These are phyloP conservation scores for Danielia oregonensis DNA, from an alignment of 805 yeast genomes.

Conservation along the genomic window DNA sequence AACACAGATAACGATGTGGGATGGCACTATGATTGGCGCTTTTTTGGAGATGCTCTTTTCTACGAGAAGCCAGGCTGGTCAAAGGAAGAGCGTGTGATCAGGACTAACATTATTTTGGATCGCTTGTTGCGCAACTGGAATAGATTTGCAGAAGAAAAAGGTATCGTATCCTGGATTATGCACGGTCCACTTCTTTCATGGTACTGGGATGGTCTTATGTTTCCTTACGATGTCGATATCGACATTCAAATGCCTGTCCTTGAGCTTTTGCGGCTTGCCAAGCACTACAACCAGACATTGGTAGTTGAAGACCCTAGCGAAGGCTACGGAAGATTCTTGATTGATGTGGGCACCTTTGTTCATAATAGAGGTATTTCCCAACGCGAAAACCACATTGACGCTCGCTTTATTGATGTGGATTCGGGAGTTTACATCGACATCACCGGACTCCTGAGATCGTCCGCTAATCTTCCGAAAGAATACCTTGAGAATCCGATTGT, in stretches of 20 bases:
- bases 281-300: slow-evolving; percentile 12
- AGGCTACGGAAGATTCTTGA: slow-evolving; percentile 18
- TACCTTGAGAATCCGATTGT: slow-evolving; percentile 11
- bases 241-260: slow-evolving; percentile 15
- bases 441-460: slow-evolving; percentile 14
- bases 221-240: slow-evolving; percentile 15
- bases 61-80: slow-evolving; percentile 32
- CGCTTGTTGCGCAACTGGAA: slow-evolving; percentile 14
- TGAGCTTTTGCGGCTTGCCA: slow-evolving; percentile 8
- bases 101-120: slow-evolving; percentile 17
- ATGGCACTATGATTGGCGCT: slow-evolving; percentile 59
- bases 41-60: slow-evolving; percentile 55
- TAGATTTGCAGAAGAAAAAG: slow-evolving; percentile 13
- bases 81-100: slow-evolving; percentile 19
- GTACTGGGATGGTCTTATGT: slow-evolving; percentile 17
- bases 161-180: slow-evolving; percentile 15
- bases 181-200: slow-evolving; percentile 15
- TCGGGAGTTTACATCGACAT: slow-evolving; percentile 17
- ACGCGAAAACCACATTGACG: slow-evolving; percentile 14
- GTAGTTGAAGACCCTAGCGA: slow-evolving; percentile 16
- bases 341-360: slow-evolving; percentile 17
- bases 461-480: slow-evolving; percentile 9
- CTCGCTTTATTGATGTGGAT: slow-evolving; percentile 15
- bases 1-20: slow-evolving; percentile 39
- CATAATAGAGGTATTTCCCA: slow-evolving; percentile 14